Conservation (phyloP, 2,329 filamentous ascomycete species). For the Tolypocladium endophyticum region DNA sequence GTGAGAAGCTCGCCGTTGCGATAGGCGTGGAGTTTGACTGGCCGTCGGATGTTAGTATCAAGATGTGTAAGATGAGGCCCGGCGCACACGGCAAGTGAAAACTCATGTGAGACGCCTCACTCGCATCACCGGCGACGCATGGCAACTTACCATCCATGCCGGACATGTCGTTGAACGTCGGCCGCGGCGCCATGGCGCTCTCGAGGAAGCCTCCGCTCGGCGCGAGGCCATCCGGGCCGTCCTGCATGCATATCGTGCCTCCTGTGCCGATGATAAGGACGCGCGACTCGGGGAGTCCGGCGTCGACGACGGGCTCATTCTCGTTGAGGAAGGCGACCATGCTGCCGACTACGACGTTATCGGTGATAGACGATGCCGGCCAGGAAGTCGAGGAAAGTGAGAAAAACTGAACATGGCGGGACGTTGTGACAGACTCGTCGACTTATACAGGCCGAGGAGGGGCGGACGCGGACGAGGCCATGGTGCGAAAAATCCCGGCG, state of each 20-base stretch:
- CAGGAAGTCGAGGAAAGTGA: not conserved
- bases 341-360: not conserved
- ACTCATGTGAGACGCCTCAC: not conserved
- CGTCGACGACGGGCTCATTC: constrained; percentile 4
- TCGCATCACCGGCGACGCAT: not conserved
- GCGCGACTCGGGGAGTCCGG: constrained; percentile 56
- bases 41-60: not conserved
- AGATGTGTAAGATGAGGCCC: constrained; percentile 3
- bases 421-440: not conserved
- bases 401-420: not conserved
- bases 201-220: constrained; percentile 74
- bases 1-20: constrained; percentile 35
- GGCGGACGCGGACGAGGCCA: not conserved
- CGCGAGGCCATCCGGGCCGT: constrained; percentile 67
- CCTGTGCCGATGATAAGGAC: constrained; percentile 88
- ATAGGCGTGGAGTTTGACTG: constrained; percentile 39
- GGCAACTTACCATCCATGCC: constrained; percentile 5
- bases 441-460: not conserved
- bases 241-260: constrained; percentile 85
- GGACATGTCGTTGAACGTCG: constrained; percentile 68
- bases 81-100: no score
- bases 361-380: not conserved
- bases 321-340: constrained; percentile 1
- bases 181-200: constrained; percentile 68
- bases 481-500: not conserved